Evolutionary conservation across 2,329 filamentous ascomycete genomes (phyloP), one percentile per base, ranked within the genome.

Genomic region (Fusarium sp.): DNA sequence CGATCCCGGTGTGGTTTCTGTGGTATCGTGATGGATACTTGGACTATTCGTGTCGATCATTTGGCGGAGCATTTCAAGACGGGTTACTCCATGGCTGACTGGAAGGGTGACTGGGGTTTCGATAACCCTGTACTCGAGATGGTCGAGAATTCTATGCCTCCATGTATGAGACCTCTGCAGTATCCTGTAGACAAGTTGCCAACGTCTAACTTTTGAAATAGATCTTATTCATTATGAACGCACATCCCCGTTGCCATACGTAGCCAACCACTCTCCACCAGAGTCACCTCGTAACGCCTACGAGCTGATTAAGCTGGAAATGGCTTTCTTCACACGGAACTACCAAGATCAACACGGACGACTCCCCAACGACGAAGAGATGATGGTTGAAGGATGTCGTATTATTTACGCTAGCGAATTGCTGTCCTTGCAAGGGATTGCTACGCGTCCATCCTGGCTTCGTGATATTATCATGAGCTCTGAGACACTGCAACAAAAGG

Each of bases 21-120:
- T 72, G 86, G 86, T 51, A 84, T 87, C 59, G 81, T 88, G 16
- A 85, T 90, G 81, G 86, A 88, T 71, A 88, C 85, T 46, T 91
- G 89, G 89, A 84, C 83, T 12, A 82, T 85, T 58, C 82, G 89
- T 74, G 82, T 87, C 18, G 88, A 90, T 72, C 89, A 91, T 74
- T 79, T 90, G 41, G 88, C 89, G n/a, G 87, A 90, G 68, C 89
- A 90, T 78, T 91, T 90, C 82, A 90, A 89, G 79, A 86, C 83
- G 27, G 88, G 89, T 80, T 86, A 85, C 68, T 88, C 86, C 73
- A 91, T 91, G 88, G 87, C 86, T 67, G 87, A 90, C 78, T 91
- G 89, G 89, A 89, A 89, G 82, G 89, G 89, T 81, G 88, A 89
- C 78, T 90, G 88, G 88, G 89, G 89, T 82, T 90, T 91, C 67